Base-by-base conservation (phyloP, 1,284 basidiomycete species). In the Ustilago trichophora region DNA sequence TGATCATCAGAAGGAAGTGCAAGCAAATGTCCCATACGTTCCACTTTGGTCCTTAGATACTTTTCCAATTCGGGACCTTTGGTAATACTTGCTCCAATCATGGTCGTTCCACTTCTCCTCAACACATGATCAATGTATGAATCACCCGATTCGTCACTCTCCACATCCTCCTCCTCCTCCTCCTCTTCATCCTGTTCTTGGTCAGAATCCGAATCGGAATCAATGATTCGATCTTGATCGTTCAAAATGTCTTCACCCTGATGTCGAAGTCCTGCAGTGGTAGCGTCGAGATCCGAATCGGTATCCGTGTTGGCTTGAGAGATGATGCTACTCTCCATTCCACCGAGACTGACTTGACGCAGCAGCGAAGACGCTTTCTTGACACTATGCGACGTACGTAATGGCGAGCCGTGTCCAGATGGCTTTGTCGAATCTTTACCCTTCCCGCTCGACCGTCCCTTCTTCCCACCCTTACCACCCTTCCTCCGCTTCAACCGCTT, bases 1-100 rank as follows among this genome's bases (percentile, higher is more conserved):
- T 47, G 52, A 1, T 67, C 62, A 25, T 52, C 59, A 18, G 42
- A 41, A 1, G 85, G 85, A 18, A 92, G 80, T 24, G 89, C 87
- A 22, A 96, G 83, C 84, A 95, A 89, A 82, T 98, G 95, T 9
- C 96, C 96, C 96, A 99, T 99, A 58, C 90, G 86, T 78, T 93
- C 85, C 18, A 98, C 89, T 83, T 99, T 99, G 42, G 96, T 98
- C 77, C 91, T 87, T 73, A 99, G 83, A 80, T 99, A 99, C 83
- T 91, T 93, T 77, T 98, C 93, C 73, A 99, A 82, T 75, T 99
- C 96, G 45, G 89, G 88, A 0, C 92, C 92, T 49, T 89, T 85
- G 9, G 91, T 90, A 29, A 87, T 87, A 26, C 89, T 88, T 3
- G 88, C 90, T 3, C 93, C 93, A 43, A 94, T 89, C 83, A 94